Evolutionary conservation across 208 protist species (phyloP).

Genomic region (Acanthamoeba royreba): DNA sequence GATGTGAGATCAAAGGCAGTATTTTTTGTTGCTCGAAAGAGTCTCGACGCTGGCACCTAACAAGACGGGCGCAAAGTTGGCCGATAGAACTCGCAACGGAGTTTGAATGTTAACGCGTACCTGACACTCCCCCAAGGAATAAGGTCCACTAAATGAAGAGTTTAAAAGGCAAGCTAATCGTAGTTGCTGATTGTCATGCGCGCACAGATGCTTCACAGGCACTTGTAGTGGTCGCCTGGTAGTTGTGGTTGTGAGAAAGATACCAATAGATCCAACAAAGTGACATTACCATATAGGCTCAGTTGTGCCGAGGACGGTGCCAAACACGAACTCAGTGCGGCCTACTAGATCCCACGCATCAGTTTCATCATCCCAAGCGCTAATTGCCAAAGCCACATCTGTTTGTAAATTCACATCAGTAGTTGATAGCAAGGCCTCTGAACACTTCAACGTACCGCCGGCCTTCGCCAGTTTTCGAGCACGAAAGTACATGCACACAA

Average conservation of each 20-base stretch:
- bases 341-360: background rate
- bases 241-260: background rate
- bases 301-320: background rate
- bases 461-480: background rate
- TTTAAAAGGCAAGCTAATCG: background rate
- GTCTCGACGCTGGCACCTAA: too few relatives aligned
- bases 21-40: background rate
- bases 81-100: too few relatives aligned
- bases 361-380: background rate
- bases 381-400: background rate
- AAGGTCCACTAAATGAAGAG: background rate
- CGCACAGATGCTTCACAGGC: background rate
- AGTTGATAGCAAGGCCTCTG: too few relatives aligned
- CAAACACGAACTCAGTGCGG: background rate
- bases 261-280: background rate
- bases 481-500: background rate
- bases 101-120: too few relatives aligned
- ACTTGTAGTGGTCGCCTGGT: background rate
- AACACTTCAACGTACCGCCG: background rate
- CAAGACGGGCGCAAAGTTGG: too few relatives aligned
- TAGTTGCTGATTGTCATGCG: background rate
- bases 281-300: background rate
- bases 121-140: background rate
- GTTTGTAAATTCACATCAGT: too few relatives aligned
- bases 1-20: background rate